Evolutionary conservation across 1,139 yeast species (phyloP).

Genomic region (Kazachstania sp.): DNA sequence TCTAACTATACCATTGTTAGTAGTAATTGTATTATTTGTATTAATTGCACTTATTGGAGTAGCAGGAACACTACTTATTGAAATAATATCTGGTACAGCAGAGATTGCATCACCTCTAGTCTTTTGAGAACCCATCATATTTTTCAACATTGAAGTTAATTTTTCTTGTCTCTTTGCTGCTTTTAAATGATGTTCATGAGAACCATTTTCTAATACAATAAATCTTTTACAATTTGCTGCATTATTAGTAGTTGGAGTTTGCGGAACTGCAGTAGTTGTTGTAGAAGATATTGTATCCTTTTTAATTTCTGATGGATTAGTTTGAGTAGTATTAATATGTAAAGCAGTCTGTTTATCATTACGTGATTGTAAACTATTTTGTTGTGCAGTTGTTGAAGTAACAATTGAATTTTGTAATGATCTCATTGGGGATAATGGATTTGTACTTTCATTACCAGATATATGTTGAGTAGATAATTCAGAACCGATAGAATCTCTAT

Average conservation of each 20-base stretch:
- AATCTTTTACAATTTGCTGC: constrained; percentile 16
- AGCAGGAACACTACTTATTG: constrained; percentile 18
- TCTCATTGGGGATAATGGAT: background rate
- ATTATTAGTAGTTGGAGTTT: constrained; percentile 1
- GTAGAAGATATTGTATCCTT: background rate
- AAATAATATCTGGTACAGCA: constrained; percentile 66
- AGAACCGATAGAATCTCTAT: background rate
- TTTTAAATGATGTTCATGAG: constrained; percentile 70
- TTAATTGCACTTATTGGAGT: constrained; percentile 21
- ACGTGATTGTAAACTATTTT: background rate
- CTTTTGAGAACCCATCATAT: constrained; percentile 72
- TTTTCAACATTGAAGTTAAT: constrained; percentile 77
- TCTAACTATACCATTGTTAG: background rate
- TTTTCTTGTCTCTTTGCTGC: constrained; percentile 84
- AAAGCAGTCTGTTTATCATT: background rate
- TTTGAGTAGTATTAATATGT: background rate
- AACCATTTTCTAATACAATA: constrained; percentile 45
- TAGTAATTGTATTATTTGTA: too few species aligned
- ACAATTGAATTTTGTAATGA: background rate
- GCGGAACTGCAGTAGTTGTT: background rate
- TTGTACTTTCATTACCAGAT: background rate
- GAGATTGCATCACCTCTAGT: constrained; percentile 72
- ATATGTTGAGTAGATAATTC: background rate
- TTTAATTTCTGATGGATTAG: background rate
- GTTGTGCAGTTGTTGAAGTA: background rate